phyloP scores from a whole-genome alignment of 31 red algal species.

The Porphyra umbilicalis region DNA sequence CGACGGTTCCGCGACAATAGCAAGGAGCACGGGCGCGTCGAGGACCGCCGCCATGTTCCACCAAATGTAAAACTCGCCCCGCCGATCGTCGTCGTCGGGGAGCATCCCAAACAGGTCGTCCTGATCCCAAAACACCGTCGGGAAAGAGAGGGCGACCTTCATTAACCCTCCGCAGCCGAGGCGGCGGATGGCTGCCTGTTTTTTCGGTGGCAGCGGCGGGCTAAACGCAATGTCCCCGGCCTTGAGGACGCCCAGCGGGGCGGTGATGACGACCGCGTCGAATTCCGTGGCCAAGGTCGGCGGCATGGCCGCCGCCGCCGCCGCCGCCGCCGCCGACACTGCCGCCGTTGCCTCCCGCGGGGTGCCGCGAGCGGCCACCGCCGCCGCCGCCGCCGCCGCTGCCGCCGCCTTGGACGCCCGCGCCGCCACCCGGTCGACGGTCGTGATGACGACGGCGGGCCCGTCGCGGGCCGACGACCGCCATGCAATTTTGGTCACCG shows the following conservation, averaged over 20 bases:
- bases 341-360: too few relatives aligned
- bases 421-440: constrained; percentile 8
- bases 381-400: background rate
- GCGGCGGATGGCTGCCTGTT: constrained; percentile 40
- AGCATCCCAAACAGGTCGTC: constrained; percentile 64
- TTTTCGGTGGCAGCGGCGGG: constrained; percentile 31
- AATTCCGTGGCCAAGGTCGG: constrained; percentile 7
- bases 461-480: background rate
- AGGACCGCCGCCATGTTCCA: constrained; percentile 71
- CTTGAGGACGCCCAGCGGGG: constrained; percentile 74
- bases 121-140: constrained; percentile 41
- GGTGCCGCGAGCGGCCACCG: too few relatives aligned
- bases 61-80: constrained; percentile 87
- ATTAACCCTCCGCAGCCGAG: constrained; percentile 73
- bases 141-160: constrained; percentile 76
- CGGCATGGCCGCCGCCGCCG: background rate
- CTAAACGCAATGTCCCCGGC: constrained; percentile 31
- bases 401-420: too few relatives aligned
- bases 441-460: constrained; percentile 7
- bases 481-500: constrained; percentile 15
- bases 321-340: background rate
- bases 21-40: constrained; percentile 53
- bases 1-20: constrained; percentile 58
- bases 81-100: constrained; percentile 25
- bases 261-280: constrained; percentile 57